Evolutionary conservation across 768 basidiomycete genomes (phyloP).

Genomic region (Leccinellum albellum): DNA sequence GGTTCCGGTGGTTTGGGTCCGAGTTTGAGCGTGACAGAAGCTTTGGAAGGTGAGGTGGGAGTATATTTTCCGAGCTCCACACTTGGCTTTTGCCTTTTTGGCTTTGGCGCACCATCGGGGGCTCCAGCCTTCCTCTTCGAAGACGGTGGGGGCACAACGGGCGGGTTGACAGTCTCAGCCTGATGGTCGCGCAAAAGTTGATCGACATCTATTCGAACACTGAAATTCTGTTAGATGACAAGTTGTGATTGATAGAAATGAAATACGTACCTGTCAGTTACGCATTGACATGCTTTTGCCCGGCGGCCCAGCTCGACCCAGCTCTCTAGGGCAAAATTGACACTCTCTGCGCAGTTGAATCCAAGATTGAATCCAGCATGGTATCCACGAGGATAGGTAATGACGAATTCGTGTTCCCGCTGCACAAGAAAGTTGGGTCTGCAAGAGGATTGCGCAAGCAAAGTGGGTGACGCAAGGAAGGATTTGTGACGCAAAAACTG

Average conservation of each 20-base stretch:
- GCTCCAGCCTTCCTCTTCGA: constrained; percentile 40
- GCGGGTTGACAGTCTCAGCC: constrained; percentile 34
- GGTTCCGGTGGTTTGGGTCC: constrained; percentile 57
- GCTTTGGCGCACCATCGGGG: constrained; percentile 26
- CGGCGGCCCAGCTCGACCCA: constrained; percentile 87
- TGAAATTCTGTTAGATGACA: constrained; percentile 30
- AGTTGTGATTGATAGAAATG: not conserved
- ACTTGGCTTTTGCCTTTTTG: constrained; percentile 24
- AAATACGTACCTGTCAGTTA: constrained; percentile 61
- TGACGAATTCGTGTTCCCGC: constrained; percentile 91
- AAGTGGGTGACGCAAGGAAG: constrained; percentile 84
- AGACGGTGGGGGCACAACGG: constrained; percentile 7
- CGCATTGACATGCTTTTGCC: constrained; percentile 73
- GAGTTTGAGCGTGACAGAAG: constrained; percentile 63
- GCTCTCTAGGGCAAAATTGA: constrained; percentile 93
- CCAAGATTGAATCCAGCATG: constrained; percentile 95
- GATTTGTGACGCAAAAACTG: constrained; percentile 98
- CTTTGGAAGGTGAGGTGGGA: constrained; percentile 29
- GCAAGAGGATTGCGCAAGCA: constrained; percentile 75
- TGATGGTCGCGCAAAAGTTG: constrained; percentile 70
- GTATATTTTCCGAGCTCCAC: constrained; percentile 6
- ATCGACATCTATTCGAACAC: constrained; percentile 92
- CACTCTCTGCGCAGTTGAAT: constrained; percentile 96
- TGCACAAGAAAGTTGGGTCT: constrained; percentile 87
- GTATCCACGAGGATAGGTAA: constrained; percentile 92